These are phyloP conservation scores for Musa balbisiana DNA, from an alignment of 202 grass and related monocot species.

Conservation along the genomic window DNA sequence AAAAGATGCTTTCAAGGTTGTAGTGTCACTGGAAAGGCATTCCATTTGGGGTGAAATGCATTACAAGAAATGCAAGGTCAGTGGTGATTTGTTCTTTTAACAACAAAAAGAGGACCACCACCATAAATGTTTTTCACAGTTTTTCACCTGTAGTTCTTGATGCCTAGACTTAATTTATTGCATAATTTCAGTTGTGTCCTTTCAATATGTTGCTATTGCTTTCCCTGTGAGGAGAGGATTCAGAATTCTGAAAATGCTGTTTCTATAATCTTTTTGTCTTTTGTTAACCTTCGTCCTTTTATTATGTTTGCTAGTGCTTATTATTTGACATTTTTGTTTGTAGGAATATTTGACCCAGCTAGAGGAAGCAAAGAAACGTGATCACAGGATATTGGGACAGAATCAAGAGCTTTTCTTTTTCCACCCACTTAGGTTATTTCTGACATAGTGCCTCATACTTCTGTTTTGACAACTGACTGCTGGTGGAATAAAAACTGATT, in stretches of 20 bases:
- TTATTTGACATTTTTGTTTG: conserved; percentile 13
- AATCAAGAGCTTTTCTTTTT: conserved; percentile 99
- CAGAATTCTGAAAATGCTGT: not conserved
- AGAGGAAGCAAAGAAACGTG: conserved; percentile 97
- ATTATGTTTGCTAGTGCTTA: not conserved
- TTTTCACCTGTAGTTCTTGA: not conserved
- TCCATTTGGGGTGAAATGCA: too few relatives aligned
- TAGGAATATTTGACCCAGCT: conserved; percentile 82
- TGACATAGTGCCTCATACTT: conserved; percentile 7
- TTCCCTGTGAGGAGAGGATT: not conserved
- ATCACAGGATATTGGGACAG: conserved; percentile 81
- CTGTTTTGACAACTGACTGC: conserved; percentile 4
- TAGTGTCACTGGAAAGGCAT: too few relatives aligned
- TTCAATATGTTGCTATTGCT: not conserved
- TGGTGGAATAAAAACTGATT: conserved; percentile 9
- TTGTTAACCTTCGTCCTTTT: not conserved
- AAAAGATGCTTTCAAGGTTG: too few relatives aligned
- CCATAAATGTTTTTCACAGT: too few relatives aligned
- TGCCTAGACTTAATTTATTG: not conserved
- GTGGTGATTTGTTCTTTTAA: too few relatives aligned
- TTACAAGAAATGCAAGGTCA: too few relatives aligned
- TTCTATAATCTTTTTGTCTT: not conserved
- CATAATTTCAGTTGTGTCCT: not conserved
- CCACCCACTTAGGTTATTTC: conserved; percentile 76
- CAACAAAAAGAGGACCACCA: too few relatives aligned